These are phyloP conservation scores for Penicillium digitatum DNA, from an alignment of 2,329 filamentous ascomycete genomes.

Conservation along the genomic window DNA sequence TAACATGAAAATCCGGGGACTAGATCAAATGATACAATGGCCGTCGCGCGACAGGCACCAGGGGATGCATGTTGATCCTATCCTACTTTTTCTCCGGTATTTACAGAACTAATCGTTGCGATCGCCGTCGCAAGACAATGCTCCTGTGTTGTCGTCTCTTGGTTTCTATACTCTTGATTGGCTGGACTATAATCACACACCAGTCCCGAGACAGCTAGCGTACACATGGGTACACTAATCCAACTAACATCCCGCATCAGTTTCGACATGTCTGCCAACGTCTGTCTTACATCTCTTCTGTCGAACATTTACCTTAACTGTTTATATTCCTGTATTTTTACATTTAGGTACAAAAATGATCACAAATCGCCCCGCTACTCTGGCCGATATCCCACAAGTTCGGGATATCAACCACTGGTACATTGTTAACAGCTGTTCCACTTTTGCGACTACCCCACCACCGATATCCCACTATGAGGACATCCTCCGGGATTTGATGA, in stretches of 20 bases:
- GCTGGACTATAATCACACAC: not conserved
- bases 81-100: not conserved
- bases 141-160: not conserved
- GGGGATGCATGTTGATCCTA: too few species aligned
- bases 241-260: not conserved
- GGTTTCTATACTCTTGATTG: not conserved
- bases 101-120: not conserved
- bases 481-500: conserved; percentile 26
- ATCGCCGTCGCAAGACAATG: not conserved
- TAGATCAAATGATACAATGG: not conserved
- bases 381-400: conserved; percentile 35
- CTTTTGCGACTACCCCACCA: conserved; percentile 32
- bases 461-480: conserved; percentile 26
- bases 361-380: conserved; percentile 31
- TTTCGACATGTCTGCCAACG: not conserved
- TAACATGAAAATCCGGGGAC: not conserved
- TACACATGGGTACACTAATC: not conserved
- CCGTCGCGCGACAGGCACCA: too few species aligned
- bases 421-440: conserved; percentile 33
- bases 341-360: conserved; percentile 6
- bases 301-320: not conserved
- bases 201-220: not conserved
- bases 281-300: not conserved
- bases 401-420: conserved; percentile 38
- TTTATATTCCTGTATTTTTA: not conserved